Conservation (phyloP, 2,329 filamentous ascomycete genomes). For the Sarocladium brachiariae region DNA sequence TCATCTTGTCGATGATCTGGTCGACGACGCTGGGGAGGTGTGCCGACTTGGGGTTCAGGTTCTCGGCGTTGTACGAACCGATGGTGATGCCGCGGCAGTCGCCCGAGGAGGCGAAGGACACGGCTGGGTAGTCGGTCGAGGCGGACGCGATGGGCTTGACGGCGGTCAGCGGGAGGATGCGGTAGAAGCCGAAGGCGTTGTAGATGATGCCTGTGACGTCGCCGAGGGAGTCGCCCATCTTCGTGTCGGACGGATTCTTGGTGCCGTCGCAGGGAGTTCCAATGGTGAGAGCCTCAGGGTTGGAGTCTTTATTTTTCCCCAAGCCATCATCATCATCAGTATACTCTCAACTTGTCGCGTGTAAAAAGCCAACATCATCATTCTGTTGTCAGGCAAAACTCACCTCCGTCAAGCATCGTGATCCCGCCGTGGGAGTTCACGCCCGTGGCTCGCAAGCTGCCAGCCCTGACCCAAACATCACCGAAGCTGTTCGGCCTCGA, state of each 20-base stretch:
- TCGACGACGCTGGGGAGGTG: constrained; percentile 52
- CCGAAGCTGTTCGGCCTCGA: constrained; percentile 57
- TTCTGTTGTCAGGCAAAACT: constrained; percentile 11
- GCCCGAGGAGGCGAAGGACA: constrained; percentile 45
- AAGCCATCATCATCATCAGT: no score
- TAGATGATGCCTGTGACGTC: constrained; percentile 64
- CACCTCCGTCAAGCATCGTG: constrained; percentile 52
- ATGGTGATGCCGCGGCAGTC: constrained; percentile 56
- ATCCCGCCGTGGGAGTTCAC: constrained; percentile 57
- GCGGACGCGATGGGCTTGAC: constrained; percentile 40
- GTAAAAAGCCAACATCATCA: no score
- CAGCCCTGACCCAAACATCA: constrained; percentile 60
- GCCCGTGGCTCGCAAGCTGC: constrained; percentile 57
- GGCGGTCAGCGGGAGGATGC: constrained; percentile 55
- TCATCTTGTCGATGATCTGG: constrained; percentile 59
- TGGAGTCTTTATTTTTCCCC: constrained; percentile 49
- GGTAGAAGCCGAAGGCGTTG: constrained; percentile 62
- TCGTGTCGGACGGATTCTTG: constrained; percentile 50
- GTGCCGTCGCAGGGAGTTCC: constrained; percentile 59
- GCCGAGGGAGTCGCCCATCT: constrained; percentile 57
- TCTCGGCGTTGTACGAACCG: constrained; percentile 65
- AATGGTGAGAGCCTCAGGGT: constrained; percentile 63
- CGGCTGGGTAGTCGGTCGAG: constrained; percentile 40
- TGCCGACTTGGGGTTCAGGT: constrained; percentile 49
- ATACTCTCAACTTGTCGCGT: no score